Evolutionary conservation across 345 rosid genomes (phyloP).

Genomic region (Salix exigua): DNA sequence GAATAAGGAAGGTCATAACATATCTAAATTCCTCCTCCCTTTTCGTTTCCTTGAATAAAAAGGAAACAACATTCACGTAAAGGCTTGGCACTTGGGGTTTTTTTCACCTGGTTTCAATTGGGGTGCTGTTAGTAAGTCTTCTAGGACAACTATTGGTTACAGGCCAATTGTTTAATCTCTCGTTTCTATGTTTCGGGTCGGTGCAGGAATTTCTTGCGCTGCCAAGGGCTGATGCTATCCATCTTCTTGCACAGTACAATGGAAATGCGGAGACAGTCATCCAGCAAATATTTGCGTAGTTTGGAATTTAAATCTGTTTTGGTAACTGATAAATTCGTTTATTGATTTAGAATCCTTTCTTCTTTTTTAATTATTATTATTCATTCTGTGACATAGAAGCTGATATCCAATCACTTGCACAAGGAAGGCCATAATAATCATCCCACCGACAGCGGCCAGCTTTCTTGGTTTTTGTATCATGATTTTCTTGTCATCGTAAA

Average conservation of each 20-base stretch:
- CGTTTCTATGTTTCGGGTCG: not conserved
- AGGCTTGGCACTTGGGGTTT: not conserved
- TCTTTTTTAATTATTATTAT: conserved; percentile 17
- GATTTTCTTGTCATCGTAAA: too few species aligned
- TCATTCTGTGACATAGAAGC: conserved; percentile 13
- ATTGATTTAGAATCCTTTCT: conserved; percentile 6
- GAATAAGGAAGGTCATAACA: not conserved
- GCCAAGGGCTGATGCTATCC: conserved; percentile 94
- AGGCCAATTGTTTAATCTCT: not conserved
- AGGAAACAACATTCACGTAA: too few species aligned
- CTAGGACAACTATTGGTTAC: not conserved
- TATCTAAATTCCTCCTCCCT: too few species aligned
- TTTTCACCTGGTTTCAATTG: not conserved
- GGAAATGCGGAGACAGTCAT: conserved; percentile 84
- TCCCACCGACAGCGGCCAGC: not conserved
- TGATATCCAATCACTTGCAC: not conserved
- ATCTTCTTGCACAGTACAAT: conserved; percentile 78
- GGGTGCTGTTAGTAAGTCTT: not conserved
- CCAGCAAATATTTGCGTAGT: conserved; percentile 70
- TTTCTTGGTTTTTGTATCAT: not conserved
- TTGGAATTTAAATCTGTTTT: not conserved
- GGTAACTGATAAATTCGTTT: conserved; percentile 10
- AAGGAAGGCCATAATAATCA: not conserved
- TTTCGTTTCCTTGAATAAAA: too few species aligned
- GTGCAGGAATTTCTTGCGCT: conserved; percentile 94